phyloP scores from a whole-genome alignment of 208 protist genomes.

The Trypanosoma rangeli region DNA sequence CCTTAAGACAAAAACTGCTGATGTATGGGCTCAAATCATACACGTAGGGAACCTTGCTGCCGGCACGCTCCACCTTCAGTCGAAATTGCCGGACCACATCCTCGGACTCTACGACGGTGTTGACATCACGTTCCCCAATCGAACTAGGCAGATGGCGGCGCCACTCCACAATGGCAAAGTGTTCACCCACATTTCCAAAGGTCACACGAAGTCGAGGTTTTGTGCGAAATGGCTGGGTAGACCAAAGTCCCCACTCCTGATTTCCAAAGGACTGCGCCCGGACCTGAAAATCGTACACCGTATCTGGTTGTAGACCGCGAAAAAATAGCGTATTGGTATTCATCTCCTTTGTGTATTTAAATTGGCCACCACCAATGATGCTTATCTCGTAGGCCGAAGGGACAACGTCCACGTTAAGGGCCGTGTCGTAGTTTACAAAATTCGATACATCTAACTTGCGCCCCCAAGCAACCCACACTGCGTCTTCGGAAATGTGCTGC shows the following conservation, averaged over 20 bases:
- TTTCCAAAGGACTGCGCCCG: conserved; percentile 73
- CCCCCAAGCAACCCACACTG: conserved; percentile 85
- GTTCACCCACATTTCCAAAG: conserved; percentile 91
- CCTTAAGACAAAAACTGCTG: conserved; percentile 78
- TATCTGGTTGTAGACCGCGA: conserved; percentile 83
- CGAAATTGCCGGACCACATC: conserved; percentile 88
- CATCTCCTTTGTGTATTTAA: conserved; percentile 75
- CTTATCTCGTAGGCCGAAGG: conserved; percentile 80
- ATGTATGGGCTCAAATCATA: conserved; percentile 85
- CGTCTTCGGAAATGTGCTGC: conserved; percentile 88
- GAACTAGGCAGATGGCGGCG: conserved; percentile 73
- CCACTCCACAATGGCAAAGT: conserved; percentile 92
- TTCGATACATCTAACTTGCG: conserved; percentile 60
- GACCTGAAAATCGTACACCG: conserved; percentile 83
- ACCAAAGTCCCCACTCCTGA: conserved; percentile 88
- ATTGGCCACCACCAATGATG: conserved; percentile 74
- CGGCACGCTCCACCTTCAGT: conserved; percentile 83
- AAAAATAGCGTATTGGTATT: conserved; percentile 82
- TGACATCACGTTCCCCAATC: conserved; percentile 20
- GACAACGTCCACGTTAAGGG: conserved; percentile 78
- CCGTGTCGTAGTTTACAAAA: conserved; percentile 65
- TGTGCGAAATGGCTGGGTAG: conserved; percentile 77
- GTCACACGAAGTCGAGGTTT: conserved; percentile 77
- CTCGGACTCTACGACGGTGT: conserved; percentile 54
- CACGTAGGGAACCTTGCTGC: conserved; percentile 42